Percentiles rank a stretch among this genome's conserved stretches.
phyloP scores from a whole-genome alignment of 2,329 filamentous ascomycete genomes.

The Clonostachys byssicola region DNA sequence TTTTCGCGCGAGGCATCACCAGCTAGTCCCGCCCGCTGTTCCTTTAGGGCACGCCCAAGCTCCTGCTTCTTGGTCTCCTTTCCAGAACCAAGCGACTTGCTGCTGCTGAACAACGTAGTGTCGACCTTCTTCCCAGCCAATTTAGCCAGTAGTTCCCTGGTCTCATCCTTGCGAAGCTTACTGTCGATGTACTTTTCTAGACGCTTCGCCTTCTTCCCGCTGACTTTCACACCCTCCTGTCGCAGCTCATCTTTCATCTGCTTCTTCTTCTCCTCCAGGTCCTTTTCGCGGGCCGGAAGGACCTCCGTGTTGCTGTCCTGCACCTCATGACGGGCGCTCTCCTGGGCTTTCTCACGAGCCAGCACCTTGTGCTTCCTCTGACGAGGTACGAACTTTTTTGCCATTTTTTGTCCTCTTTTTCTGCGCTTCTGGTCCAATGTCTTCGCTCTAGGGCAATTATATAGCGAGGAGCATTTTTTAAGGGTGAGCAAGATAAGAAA shows the following conservation, averaged over 20 bases:
- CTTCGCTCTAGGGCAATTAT: background rate
- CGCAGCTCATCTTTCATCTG: constrained; percentile 34
- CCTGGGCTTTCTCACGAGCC: constrained; percentile 52
- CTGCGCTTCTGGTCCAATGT: background rate
- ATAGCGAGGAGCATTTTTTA: background rate
- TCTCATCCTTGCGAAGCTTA: constrained; percentile 94
- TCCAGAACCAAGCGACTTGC: constrained; percentile 68
- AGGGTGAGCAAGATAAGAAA: background rate
- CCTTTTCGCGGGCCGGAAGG: constrained; percentile 34
- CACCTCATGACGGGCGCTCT: constrained; percentile 32
- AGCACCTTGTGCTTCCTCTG: constrained; percentile 67
- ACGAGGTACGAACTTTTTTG: constrained; percentile 53
- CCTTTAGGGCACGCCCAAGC: constrained; percentile 58
- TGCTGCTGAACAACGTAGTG: constrained; percentile 75
- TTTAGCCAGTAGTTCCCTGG: constrained; percentile 76
- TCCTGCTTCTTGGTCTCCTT: constrained; percentile 69
- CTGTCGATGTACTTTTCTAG: constrained; percentile 73
- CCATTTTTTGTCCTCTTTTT: constrained; percentile 29
- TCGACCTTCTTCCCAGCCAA: constrained; percentile 77
- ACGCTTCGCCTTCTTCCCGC: constrained; percentile 62
- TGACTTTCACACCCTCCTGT: constrained; percentile 49
- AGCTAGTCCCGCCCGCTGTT: constrained; percentile 60
- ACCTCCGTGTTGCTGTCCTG: constrained; percentile 53
- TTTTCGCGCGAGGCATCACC: constrained; percentile 44
- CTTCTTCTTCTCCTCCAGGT: constrained; percentile 44